These are phyloP conservation scores for Carallia brachiata DNA, from an alignment of 345 rosid genomes.

Conservation along the genomic window DNA sequence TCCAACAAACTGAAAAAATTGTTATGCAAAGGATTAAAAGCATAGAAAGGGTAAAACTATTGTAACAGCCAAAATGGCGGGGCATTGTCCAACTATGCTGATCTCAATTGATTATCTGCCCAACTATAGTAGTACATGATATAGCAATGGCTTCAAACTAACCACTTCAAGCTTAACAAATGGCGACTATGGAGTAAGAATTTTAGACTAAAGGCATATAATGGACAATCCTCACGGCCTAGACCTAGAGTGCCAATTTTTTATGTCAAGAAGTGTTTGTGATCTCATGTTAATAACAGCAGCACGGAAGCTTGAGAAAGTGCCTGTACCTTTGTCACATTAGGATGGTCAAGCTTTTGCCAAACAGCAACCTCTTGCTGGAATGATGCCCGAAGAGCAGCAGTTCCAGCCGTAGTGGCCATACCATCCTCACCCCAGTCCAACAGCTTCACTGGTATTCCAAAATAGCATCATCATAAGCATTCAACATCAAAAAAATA, in stretches of 20 bases:
- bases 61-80: not conserved
- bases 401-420: conserved; percentile 61
- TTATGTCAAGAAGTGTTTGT: not conserved
- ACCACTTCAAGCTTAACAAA: not conserved
- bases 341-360: conserved; percentile 90
- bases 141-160: too few relatives aligned
- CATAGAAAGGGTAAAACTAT: not conserved
- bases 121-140: too few relatives aligned
- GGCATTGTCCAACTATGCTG: not conserved
- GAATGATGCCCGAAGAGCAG: conserved; percentile 74
- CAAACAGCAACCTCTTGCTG: conserved; percentile 93
- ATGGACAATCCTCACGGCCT: conserved; percentile 3
- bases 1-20: conserved; percentile 66
- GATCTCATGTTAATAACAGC: not conserved
- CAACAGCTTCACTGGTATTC: conserved; percentile 68
- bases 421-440: conserved; percentile 89
- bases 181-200: not conserved
- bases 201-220: not conserved
- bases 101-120: not conserved
- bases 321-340: conserved; percentile 72
- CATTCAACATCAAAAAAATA: conserved; percentile 6
- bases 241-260: conserved; percentile 11
- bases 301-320: conserved; percentile 9
- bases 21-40: not conserved
- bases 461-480: conserved; percentile 13